phyloP scores from a whole-genome alignment of 2,329 filamentous ascomycete genomes.

The Paecilomyces niveus region DNA sequence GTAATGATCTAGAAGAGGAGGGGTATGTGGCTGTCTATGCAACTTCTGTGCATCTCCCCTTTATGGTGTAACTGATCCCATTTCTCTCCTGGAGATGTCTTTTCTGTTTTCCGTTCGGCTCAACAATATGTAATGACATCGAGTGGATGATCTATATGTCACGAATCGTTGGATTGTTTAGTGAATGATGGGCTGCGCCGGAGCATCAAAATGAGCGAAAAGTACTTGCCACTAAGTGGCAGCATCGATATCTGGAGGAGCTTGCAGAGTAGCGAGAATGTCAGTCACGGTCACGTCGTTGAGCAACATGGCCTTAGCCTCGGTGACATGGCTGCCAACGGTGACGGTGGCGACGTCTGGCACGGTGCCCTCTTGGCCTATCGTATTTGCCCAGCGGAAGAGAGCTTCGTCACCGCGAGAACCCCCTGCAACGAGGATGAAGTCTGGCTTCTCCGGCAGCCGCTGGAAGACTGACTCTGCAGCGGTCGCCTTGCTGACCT shows the following conservation, averaged over 20 bases:
- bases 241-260: background rate
- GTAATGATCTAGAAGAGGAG: too few species aligned
- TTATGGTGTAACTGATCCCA: background rate
- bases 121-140: too few species aligned
- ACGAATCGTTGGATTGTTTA: too few species aligned
- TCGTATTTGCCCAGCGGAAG: conserved; percentile 85
- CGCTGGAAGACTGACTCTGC: conserved; percentile 62
- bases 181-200: background rate
- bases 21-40: too few species aligned
- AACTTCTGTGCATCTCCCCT: background rate
- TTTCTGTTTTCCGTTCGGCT: too few species aligned
- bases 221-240: background rate
- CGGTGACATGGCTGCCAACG: conserved; percentile 74
- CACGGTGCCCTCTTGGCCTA: conserved; percentile 52
- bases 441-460: conserved; percentile 62
- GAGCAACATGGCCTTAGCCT: conserved; percentile 72
- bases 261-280: conserved; percentile 9
- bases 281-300: conserved; percentile 75
- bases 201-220: background rate
- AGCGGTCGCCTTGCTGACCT: conserved; percentile 79
- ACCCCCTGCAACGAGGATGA: conserved; percentile 81
- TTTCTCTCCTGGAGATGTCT: background rate
- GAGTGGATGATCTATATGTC: too few species aligned
- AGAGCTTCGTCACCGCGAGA: conserved; percentile 84
- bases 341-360: conserved; percentile 73